Evolutionary conservation across 2,329 filamentous ascomycete genomes (phyloP).

Genomic region (Sarocladiaceae sp.): DNA sequence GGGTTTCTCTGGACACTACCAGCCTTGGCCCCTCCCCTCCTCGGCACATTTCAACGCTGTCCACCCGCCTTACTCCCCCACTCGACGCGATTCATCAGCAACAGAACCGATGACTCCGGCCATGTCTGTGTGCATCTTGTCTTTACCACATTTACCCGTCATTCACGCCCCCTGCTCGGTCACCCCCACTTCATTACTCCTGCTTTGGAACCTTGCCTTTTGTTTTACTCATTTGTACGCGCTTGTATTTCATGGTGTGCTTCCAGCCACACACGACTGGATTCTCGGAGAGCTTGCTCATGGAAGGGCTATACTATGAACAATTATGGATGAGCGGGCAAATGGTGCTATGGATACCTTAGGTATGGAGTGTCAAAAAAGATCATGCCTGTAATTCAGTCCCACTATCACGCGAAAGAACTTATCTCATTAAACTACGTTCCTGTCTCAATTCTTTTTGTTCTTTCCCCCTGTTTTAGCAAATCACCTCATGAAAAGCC

Average conservation of each 20-base stretch:
- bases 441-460: too few species aligned
- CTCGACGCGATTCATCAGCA: too few species aligned
- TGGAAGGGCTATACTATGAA: not conserved
- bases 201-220: too few species aligned
- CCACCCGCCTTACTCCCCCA: too few species aligned
- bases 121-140: not conserved
- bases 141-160: not conserved
- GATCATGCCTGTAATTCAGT: slow-evolving; percentile 6
- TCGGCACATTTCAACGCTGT: slow-evolving; percentile 1
- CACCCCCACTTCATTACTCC: too few species aligned
- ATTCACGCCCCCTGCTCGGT: not conserved
- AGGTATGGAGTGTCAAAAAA: slow-evolving; percentile 4
- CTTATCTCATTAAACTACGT: too few species aligned
- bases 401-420: too few species aligned
- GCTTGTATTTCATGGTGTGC: not conserved
- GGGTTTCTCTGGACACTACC: slow-evolving; percentile 1
- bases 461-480: too few species aligned
- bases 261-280: not conserved
- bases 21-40: slow-evolving; percentile 1
- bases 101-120: not conserved
- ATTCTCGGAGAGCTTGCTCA: not conserved
- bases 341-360: slow-evolving; percentile 5
- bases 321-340: not conserved
- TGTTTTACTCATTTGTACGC: not conserved
- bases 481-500: too few species aligned